Base-by-base conservation (phyloP, 1,284 basidiomycete genomes). In the Cryptococcus depauperatus region DNA sequence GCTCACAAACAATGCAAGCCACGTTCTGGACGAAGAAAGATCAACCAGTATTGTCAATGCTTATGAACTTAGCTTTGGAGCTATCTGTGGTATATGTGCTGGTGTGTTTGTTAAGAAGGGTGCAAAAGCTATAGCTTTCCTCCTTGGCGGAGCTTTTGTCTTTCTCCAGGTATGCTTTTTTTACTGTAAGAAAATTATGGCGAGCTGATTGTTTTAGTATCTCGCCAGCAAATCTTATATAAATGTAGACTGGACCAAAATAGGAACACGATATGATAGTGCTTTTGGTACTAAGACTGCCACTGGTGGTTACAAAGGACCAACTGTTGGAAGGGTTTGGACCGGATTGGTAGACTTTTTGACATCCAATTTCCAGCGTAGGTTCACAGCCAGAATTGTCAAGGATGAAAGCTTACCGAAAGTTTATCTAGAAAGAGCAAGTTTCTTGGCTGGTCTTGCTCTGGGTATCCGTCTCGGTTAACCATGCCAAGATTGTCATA, bases 91-190 rank as follows among this genome's bases (percentile, higher is more conserved):
- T 2, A 68, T 96, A 40, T 96, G 89, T 61, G 81, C 88, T 0
- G 92, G 92, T 0, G 77, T 96, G 0, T 97, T 97, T 64, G 76
- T 95, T 59, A 95, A 93, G 73, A 95, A 95, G 70, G 92, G 92
- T 25, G 80, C 84, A 30, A 89, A 83, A 66, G 74, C 80, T 2
- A 69, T 86, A 19, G 92, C 90, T 0, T 91, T 90, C 69, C 69
- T 84, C 43, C 72, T 95, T 10, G 89, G 89, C 8, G 89, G 87
- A 2, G 72, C 86, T 1, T 93, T 90, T 56, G 83, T 92, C 16
- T 68, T 92, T 39, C 77, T 92, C 14, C 88, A 92, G 80, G 91
- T 85, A 55, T 16, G n/a, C n/a, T n/a, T n/a, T n/a, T n/a, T n/a
- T n/a, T n/a, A n/a, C 38, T 22, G 19, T 22, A 19, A 3, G 32